Conservation (phyloP, 2,329 filamentous ascomycete genomes). For the Exophiala phaeomuriformis region DNA sequence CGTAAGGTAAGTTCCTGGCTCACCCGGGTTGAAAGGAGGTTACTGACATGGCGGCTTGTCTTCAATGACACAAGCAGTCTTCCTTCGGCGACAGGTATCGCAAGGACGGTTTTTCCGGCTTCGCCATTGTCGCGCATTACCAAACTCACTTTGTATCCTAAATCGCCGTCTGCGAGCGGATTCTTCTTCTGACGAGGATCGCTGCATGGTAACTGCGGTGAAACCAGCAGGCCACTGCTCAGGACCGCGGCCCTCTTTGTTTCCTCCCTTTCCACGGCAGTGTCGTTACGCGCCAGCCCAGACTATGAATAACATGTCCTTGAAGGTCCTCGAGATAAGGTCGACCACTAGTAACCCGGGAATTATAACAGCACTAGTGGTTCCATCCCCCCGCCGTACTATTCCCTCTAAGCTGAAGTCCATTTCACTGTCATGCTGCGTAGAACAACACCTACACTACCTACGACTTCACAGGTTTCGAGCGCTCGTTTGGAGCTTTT, state of each 20-base stretch:
- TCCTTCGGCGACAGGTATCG: constrained; percentile 41
- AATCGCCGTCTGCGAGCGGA: constrained; percentile 14
- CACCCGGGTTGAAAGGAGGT: background rate
- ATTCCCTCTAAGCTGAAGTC: too few relatives aligned
- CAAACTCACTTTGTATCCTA: constrained; percentile 18
- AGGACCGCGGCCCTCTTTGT: background rate
- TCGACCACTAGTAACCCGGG: too few relatives aligned
- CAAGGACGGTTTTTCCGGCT: constrained; percentile 45
- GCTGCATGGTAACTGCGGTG: constrained; percentile 6
- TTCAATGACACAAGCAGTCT: constrained; percentile 45
- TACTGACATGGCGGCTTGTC: constrained; percentile 41
- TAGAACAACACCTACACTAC: too few relatives aligned
- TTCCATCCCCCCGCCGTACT: too few relatives aligned
- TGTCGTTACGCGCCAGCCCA: too few relatives aligned
- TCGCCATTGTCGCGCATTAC: constrained; percentile 23
- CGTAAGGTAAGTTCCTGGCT: background rate
- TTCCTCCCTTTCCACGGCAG: background rate
- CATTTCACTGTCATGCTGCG: too few relatives aligned
- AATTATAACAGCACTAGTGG: too few relatives aligned
- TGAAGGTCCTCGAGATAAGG: too few relatives aligned
- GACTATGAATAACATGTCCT: too few relatives aligned
- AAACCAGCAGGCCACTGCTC: background rate
- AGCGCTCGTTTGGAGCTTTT: too few relatives aligned
- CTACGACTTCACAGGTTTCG: too few relatives aligned
- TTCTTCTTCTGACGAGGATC: background rate